A percentile compares a stretch with the other conserved stretches of the same genome.
Evolutionary conservation across 192 early-diverging fungal species (phyloP).

Genomic region (Podila clonocystis): DNA sequence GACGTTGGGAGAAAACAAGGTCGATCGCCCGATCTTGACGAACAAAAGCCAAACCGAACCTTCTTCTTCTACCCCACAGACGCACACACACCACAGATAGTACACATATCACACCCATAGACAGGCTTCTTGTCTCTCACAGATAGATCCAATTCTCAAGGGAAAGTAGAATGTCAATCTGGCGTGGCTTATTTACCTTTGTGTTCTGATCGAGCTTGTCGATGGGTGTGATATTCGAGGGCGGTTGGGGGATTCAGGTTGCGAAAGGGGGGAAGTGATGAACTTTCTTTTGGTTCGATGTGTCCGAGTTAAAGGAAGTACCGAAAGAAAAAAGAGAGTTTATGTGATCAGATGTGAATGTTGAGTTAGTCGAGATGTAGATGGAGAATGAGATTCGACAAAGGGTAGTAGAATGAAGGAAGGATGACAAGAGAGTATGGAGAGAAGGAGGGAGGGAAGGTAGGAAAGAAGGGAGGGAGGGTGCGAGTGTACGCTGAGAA

Average conservation of each 20-base stretch:
- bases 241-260: neutral
- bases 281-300: slow-evolving; percentile 2
- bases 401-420: neutral
- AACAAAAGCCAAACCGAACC: neutral
- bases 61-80: neutral
- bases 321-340: slow-evolving; percentile 21
- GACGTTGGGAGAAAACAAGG: neutral
- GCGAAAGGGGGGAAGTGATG: neutral
- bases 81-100: neutral
- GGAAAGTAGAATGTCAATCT: too few species aligned
- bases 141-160: neutral
- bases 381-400: slow-evolving; percentile 19
- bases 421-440: neutral
- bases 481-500: too few species aligned
- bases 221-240: neutral
- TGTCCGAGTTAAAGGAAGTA: neutral
- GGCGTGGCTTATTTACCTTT: too few species aligned
- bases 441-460: neutral
- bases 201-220: too few species aligned
- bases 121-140: neutral
- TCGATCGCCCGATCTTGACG: neutral
- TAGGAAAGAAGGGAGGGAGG: neutral
- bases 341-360: slow-evolving; percentile 4
- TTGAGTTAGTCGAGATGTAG: neutral
- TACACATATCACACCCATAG: neutral